Evolutionary conservation across 306 rosid species (phyloP).

Genomic region (Boehmeria nivea): DNA sequence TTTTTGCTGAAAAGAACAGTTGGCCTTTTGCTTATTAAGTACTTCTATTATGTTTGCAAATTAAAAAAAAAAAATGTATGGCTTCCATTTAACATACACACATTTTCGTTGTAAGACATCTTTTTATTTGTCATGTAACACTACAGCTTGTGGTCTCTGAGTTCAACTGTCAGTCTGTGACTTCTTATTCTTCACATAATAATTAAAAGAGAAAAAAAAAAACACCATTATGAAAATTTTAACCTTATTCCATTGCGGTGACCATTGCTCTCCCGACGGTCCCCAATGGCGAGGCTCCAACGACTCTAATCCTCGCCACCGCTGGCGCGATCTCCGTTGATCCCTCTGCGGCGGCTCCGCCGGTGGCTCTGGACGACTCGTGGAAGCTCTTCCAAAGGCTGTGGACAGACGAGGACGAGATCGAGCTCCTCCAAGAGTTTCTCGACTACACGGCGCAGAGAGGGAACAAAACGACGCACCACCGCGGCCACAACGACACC

Average conservation of each 20-base stretch:
- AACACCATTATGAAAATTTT: no score
- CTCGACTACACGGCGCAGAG: slow-evolving; percentile 39
- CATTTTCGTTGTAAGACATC: not conserved
- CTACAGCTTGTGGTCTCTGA: not conserved
- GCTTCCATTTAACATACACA: not conserved
- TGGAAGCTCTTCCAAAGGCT: slow-evolving; percentile 42
- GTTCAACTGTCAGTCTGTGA: slow-evolving; percentile 4
- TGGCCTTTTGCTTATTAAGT: slow-evolving; percentile 27
- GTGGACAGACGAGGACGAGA: slow-evolving; percentile 65
- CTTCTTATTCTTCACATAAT: no score
- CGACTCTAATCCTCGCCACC: slow-evolving; percentile 6
- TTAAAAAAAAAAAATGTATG: slow-evolving; percentile 27
- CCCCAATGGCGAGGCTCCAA: not conserved
- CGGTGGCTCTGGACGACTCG: slow-evolving; percentile 29
- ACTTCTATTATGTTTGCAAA: slow-evolving; percentile 7
- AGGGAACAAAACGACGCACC: slow-evolving; percentile 15
- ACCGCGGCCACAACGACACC: slow-evolving; percentile 37
- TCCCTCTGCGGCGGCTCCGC: not conserved
- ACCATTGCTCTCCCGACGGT: slow-evolving; percentile 27
- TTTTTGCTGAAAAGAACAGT: slow-evolving; percentile 4
- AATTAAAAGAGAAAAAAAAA: not conserved
- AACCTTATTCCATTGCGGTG: no score
- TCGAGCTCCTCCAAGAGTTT: slow-evolving; percentile 48
- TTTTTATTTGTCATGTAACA: not conserved
- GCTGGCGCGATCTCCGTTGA: slow-evolving; percentile 6